Evolutionary conservation across 1,284 basidiomycete genomes (phyloP).

Genomic region (Calocybe gambosa): DNA sequence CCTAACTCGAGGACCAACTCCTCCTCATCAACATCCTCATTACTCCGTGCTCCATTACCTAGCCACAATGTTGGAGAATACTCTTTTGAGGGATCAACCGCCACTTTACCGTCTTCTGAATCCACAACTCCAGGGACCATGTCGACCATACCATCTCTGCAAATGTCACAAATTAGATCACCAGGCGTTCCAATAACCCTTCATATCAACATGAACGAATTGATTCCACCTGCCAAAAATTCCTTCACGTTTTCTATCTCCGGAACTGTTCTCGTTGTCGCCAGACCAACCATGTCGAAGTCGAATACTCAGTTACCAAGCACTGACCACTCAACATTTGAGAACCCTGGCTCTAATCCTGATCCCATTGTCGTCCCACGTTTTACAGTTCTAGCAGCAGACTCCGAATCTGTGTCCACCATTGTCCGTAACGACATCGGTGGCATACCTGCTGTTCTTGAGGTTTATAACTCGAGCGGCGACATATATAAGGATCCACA

Average conservation of each 20-base stretch:
- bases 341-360: conserved; percentile 32
- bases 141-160: conserved; percentile 53
- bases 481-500: conserved; percentile 50
- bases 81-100: conserved; percentile 57
- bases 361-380: conserved; percentile 53
- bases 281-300: conserved; percentile 31
- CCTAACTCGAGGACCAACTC: conserved; percentile 33
- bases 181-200: conserved; percentile 59
- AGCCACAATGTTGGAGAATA: conserved; percentile 56
- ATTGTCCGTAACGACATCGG: conserved; percentile 54
- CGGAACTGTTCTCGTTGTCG: conserved; percentile 56
- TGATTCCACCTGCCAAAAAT: conserved; percentile 58
- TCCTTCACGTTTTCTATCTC: conserved; percentile 58
- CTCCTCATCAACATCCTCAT: conserved; percentile 47
- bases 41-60: conserved; percentile 68
- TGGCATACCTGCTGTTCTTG: conserved; percentile 34
- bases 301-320: conserved; percentile 20
- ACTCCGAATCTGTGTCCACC: conserved; percentile 50
- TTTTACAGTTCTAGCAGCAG: conserved; percentile 62
- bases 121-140: conserved; percentile 44
- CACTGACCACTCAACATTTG: conserved; percentile 17
- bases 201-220: conserved; percentile 73
- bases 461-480: conserved; percentile 55
- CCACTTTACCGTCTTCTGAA: conserved; percentile 32
- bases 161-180: conserved; percentile 23